Conservation (phyloP, 75 land plant species). For the Cunninghamia lanceolata region DNA sequence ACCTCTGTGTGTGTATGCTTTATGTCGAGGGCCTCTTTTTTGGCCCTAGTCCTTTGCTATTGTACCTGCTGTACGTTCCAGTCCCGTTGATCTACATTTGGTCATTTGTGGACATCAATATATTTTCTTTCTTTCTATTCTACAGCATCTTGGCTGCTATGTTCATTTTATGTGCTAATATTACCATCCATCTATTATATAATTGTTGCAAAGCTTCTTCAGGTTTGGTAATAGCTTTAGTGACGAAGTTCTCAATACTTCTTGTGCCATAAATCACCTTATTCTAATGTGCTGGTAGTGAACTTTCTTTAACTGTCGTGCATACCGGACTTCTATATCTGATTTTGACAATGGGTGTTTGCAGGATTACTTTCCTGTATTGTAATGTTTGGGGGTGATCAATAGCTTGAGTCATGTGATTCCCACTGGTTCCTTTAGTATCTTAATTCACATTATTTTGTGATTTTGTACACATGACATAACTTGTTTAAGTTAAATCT, state of each 20-base stretch:
- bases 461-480: background rate
- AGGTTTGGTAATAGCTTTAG: background rate
- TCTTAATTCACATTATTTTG: background rate
- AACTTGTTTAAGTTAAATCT: too few relatives aligned
- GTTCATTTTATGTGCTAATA: too few relatives aligned
- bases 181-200: too few relatives aligned
- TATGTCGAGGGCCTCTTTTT: too few relatives aligned
- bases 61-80: too few relatives aligned
- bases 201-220: background rate
- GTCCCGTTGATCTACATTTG: too few relatives aligned
- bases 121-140: too few relatives aligned
- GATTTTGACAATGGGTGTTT: background rate
- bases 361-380: background rate
- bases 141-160: too few relatives aligned
- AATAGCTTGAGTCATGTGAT: background rate
- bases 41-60: too few relatives aligned
- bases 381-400: background rate
- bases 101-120: too few relatives aligned
- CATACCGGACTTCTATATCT: background rate
- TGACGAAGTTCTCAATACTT: background rate
- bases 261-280: background rate
- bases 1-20: too few relatives aligned
- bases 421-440: background rate
- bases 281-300: background rate
- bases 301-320: background rate